phyloP scores from a whole-genome alignment of 345 rosid genomes.

The Erucastrum elatum region DNA sequence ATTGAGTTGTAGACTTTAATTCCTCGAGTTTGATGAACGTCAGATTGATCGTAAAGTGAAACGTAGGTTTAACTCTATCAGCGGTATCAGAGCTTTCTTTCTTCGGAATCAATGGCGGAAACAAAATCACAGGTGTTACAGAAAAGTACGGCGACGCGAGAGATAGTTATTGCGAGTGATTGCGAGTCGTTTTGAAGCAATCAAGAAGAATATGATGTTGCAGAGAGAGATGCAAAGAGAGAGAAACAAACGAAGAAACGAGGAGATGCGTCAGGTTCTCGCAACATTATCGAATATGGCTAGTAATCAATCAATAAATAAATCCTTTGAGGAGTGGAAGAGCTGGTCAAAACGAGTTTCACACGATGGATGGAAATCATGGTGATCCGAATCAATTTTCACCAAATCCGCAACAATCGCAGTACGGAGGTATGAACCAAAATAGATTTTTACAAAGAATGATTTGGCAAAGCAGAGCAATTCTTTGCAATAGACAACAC shows the following conservation, averaged over 20 bases:
- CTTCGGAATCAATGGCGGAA: background rate
- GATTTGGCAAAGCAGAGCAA: background rate
- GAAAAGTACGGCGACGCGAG: background rate
- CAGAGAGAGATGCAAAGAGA: background rate
- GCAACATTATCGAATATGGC: background rate
- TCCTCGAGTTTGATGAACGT: background rate
- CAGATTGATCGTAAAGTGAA: background rate
- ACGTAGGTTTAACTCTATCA: background rate
- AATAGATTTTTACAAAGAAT: background rate
- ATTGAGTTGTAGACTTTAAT: conserved; percentile 33
- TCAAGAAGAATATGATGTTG: background rate
- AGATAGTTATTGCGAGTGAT: background rate
- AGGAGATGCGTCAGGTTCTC: background rate
- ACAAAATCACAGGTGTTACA: background rate
- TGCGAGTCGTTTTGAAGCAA: background rate
- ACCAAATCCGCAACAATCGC: too few relatives aligned
- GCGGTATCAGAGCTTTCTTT: background rate
- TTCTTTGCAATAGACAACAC: background rate
- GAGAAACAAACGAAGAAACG: background rate
- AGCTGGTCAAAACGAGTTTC: too few relatives aligned
- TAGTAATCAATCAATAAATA: background rate
- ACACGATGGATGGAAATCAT: too few relatives aligned
- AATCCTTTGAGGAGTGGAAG: too few relatives aligned
- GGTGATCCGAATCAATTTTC: too few relatives aligned
- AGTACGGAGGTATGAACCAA: too few relatives aligned